phyloP scores from a whole-genome alignment of 2,329 filamentous ascomycete genomes.

The Verticillium dahliae region DNA sequence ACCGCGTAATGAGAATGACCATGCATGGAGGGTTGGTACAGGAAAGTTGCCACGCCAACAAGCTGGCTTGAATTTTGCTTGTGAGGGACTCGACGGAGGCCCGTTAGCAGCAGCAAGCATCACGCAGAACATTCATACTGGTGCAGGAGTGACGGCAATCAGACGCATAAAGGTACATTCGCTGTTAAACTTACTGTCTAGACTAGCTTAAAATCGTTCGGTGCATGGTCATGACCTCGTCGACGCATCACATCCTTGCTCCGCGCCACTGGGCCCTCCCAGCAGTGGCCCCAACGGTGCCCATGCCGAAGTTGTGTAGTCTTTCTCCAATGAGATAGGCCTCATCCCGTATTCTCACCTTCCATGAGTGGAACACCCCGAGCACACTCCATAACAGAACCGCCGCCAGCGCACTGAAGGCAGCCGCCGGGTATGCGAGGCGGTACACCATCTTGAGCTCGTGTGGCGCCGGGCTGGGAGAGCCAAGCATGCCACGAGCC shows the following conservation, averaged over 20 bases:
- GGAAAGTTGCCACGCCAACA: too few species aligned
- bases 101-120: too few species aligned
- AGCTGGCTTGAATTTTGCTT: too few species aligned
- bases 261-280: conserved; percentile 28
- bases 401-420: conserved; percentile 32
- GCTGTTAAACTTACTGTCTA: background rate
- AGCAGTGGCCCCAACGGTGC: conserved; percentile 27
- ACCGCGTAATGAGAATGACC: too few species aligned
- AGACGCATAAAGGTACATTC: background rate
- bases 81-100: too few species aligned
- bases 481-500: conserved; percentile 5
- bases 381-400: conserved; percentile 45
- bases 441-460: conserved; percentile 35
- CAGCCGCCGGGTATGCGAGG: conserved; percentile 63
- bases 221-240: too few species aligned
- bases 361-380: conserved; percentile 66
- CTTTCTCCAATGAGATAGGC: conserved; percentile 93
- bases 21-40: too few species aligned
- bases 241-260: background rate
- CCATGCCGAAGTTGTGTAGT: conserved; percentile 80
- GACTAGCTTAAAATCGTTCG: too few species aligned
- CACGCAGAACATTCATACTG: too few species aligned
- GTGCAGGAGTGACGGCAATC: too few species aligned
- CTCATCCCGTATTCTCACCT: conserved; percentile 79
- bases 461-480: conserved; percentile 11